phyloP scores from a whole-genome alignment of 1,139 yeast genomes.

The Pneumocystis murina region DNA sequence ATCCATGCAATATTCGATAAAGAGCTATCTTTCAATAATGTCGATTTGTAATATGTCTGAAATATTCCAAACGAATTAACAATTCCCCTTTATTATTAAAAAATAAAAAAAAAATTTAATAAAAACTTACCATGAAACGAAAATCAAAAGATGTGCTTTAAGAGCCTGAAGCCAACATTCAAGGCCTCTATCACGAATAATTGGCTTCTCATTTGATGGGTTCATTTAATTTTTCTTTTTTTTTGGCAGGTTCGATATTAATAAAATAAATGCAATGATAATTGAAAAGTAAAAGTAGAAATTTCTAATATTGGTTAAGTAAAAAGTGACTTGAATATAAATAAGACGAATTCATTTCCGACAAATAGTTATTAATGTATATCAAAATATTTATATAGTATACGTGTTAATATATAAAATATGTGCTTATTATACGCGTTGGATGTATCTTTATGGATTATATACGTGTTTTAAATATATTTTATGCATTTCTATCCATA shows the following conservation, averaged over 20 bases:
- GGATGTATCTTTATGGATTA: no score
- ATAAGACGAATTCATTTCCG: no score
- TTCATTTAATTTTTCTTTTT: constrained; percentile 10
- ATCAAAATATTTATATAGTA: no score
- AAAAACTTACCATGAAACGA: constrained; percentile 18
- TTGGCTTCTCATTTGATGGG: constrained; percentile 18
- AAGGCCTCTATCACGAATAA: constrained; percentile 46
- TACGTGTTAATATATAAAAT: no score
- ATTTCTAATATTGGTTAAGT: no score
- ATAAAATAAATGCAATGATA: background rate
- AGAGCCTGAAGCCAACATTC: constrained; percentile 28
- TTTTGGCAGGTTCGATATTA: background rate
- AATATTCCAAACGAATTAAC: constrained; percentile 22
- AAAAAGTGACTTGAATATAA: no score
- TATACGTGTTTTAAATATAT: no score
- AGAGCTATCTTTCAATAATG: constrained; percentile 31
- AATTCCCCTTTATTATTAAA: background rate
- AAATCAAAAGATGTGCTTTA: constrained; percentile 18
- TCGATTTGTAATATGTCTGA: constrained; percentile 39
- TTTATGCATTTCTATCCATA: no score
- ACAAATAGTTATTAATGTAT: no score
- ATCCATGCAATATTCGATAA: constrained; percentile 47
- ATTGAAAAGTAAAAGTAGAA: no score
- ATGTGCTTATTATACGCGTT: no score
- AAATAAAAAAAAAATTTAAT: constrained; percentile 13